Evolutionary conservation across 2,329 filamentous ascomycete species (phyloP).

Genomic region (Aspergillus brunneoviolaceus): DNA sequence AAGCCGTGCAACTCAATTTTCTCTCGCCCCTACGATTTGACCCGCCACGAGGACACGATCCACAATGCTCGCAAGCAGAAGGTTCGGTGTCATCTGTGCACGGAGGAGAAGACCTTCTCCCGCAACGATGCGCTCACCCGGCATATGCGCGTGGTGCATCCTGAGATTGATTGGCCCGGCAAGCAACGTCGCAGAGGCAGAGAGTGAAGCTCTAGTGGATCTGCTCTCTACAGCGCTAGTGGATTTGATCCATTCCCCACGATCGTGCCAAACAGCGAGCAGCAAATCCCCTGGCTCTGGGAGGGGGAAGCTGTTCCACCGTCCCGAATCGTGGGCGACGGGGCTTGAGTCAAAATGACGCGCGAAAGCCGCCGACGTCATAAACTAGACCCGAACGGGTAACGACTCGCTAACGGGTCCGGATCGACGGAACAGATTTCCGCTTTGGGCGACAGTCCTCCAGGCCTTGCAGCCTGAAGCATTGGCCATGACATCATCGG

Average conservation of each 20-base stretch:
- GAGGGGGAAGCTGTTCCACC: background rate
- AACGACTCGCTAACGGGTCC: slow-evolving; percentile 18
- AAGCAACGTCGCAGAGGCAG: slow-evolving; percentile 51
- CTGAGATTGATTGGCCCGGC: slow-evolving; percentile 79
- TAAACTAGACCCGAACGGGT: slow-evolving; percentile 13
- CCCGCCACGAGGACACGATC: slow-evolving; percentile 94
- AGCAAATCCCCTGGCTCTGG: background rate
- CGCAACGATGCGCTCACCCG: slow-evolving; percentile 90
- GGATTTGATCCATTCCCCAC: background rate
- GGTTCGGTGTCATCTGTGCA: slow-evolving; percentile 87
- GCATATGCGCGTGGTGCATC: slow-evolving; percentile 92
- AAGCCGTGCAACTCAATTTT: slow-evolving; percentile 95
- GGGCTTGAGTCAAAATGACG: slow-evolving; percentile 19
- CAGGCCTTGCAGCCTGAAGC: slow-evolving; percentile 13
- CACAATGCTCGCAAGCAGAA: slow-evolving; percentile 94
- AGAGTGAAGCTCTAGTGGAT: slow-evolving; percentile 25
- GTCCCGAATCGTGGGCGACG: background rate
- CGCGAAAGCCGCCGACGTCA: slow-evolving; percentile 25
- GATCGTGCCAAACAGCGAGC: slow-evolving; percentile 10
- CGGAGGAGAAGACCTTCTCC: slow-evolving; percentile 95
- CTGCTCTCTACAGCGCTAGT: slow-evolving; percentile 1
- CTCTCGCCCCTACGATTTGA: slow-evolving; percentile 93
- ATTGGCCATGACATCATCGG: slow-evolving; percentile 23
- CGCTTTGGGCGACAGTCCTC: slow-evolving; percentile 8
- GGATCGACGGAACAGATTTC: slow-evolving; percentile 22